Evolutionary conservation across 768 basidiomycete species (phyloP), one percentile per base, ranked within the genome.

Genomic region (Lactifluus subvellereus): DNA sequence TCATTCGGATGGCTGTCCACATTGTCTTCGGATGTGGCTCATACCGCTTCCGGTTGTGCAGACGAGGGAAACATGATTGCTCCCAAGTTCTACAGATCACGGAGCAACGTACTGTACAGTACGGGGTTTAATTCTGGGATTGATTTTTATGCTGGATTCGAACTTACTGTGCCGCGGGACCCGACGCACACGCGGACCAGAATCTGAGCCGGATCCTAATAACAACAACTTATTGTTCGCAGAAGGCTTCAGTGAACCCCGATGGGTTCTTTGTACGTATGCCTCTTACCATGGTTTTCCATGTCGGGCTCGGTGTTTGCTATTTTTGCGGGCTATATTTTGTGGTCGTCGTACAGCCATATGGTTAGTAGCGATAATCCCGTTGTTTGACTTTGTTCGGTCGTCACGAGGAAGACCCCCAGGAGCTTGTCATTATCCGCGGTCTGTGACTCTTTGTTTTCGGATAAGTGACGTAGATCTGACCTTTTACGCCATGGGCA

Each of bases 361-460:
- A 4, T 37, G 35, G 35, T 37, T 8, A 37, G 9, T 10, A 4
- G 35, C 35, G 35, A 3, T 37, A 37, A 37, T 11, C 37, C 37
- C 37, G 37, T 11, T 37, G 37, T 37, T 37, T 37, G 37, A 27
- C 27, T 27, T 27, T 3, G 27, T 27, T 27, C 2, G 2, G 27
- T 27, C 27, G 27, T 27, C 27, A 27, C 27, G 27, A 27, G 27
- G 27, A 27, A 3, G 27, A 27, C 27, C 2, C 27, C 27, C 27
- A 27, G 27, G 27, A 27, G 27, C 27, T 27, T 3, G 27, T 27
- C 27, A 27, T 27, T 27, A 35, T 79, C 75, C 1, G 72, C 27
- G 27, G 27, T 2, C 3, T 27, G 27, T 27, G 27, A 27, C 27
- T 27, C 27, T 27, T 27, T 27, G 27, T 27, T 27, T 27, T 27